These are phyloP conservation scores for Mycena kentingensis DNA, from an alignment of 768 basidiomycete species.

Conservation along the genomic window DNA sequence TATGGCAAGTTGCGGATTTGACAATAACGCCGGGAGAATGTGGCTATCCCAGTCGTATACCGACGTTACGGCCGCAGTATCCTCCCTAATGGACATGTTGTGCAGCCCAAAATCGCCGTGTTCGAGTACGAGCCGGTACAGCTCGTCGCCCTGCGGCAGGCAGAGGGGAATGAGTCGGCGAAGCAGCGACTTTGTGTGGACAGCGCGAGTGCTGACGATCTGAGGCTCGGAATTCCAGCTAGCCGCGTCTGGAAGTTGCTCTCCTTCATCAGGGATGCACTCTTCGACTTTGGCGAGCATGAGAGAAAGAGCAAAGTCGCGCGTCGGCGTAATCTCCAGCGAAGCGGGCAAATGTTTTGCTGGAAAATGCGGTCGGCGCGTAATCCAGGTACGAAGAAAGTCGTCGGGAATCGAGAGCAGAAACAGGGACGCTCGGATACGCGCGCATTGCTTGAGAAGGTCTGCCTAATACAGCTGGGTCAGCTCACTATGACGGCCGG, in stretches of 20 bases:
- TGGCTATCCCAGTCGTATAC: conserved; percentile 18
- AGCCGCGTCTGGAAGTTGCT: neutral
- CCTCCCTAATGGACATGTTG: conserved; percentile 12
- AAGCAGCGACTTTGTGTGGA: conserved; percentile 1
- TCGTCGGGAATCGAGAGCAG: conserved; percentile 1
- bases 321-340: conserved; percentile 7
- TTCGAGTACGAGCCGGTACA: conserved; percentile 17
- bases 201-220: conserved; percentile 5
- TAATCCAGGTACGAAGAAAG: conserved; percentile 7
- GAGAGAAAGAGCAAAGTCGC: conserved; percentile 8
- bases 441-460: conserved; percentile 9
- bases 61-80: conserved; percentile 5
- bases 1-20: conserved; percentile 10
- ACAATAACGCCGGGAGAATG: conserved; percentile 15
- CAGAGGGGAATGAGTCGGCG: conserved; percentile 6
- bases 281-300: conserved; percentile 10
- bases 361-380: neutral
- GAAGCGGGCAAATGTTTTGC: conserved; percentile 3
- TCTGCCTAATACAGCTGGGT: neutral
- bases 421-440: conserved; percentile 14
- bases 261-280: conserved; percentile 5
- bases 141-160: conserved; percentile 3
- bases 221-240: neutral
- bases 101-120: conserved; percentile 19
- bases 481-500: neutral